These are phyloP conservation scores for Coccomyxa subellipsoidea DNA, from an alignment of 163 green algal genomes.

Conservation along the genomic window DNA sequence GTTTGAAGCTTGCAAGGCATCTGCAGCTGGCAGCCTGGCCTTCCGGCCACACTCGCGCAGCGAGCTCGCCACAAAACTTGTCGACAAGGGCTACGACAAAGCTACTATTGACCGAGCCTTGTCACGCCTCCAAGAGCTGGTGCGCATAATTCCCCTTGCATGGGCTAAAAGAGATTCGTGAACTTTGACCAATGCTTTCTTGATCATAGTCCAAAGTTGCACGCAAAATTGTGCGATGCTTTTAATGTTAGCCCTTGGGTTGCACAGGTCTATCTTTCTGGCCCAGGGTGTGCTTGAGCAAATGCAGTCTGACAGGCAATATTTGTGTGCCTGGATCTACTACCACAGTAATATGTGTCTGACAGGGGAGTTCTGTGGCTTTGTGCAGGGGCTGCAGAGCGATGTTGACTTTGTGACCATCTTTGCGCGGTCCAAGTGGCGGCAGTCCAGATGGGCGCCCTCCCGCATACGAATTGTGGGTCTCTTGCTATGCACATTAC, in stretches of 20 bases:
- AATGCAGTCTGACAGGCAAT: background rate
- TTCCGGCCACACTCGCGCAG: slow-evolving; percentile 33
- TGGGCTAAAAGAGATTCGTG: background rate
- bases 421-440: slow-evolving; percentile 56
- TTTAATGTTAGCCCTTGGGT: background rate
- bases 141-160: background rate
- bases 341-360: background rate
- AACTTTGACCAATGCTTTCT: background rate
- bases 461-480: slow-evolving; percentile 33
- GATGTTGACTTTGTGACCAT: slow-evolving; percentile 52
- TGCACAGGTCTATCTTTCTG: background rate
- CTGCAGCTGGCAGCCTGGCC: slow-evolving; percentile 27
- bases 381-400: slow-evolving; percentile 37
- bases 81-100: slow-evolving; percentile 12
- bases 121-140: slow-evolving; percentile 30
- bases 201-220: background rate
- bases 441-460: slow-evolving; percentile 46
- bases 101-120: slow-evolving; percentile 10
- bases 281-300: background rate
- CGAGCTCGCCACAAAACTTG: slow-evolving; percentile 33
- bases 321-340: background rate
- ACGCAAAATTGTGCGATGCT: background rate
- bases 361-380: background rate
- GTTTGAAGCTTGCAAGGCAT: slow-evolving; percentile 23
- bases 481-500: background rate